These are phyloP conservation scores for Bassia scoparia DNA, from an alignment of 148 eudicot genomes.

Conservation along the genomic window DNA sequence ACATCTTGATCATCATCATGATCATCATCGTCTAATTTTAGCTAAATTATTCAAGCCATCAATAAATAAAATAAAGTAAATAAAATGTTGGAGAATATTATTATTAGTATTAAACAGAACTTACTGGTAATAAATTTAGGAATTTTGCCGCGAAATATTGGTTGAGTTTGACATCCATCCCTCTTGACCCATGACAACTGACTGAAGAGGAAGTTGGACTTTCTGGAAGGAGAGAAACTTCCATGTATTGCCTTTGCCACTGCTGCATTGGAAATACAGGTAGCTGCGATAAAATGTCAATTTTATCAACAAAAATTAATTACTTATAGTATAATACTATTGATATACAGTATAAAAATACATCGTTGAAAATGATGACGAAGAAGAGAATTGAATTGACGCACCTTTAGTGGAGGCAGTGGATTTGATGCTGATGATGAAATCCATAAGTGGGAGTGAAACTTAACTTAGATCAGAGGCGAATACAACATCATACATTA, in stretches of 20 bases:
- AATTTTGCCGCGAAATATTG: constrained; percentile 11
- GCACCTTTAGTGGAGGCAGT: constrained; percentile 17
- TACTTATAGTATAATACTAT: too few relatives aligned
- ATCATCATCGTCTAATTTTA: too few relatives aligned
- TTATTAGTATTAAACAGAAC: too few relatives aligned
- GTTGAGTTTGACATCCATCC: constrained; percentile 11
- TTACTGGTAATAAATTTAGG: constrained; percentile 22
- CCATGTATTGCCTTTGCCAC: too few relatives aligned
- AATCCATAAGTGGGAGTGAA: constrained; percentile 17
- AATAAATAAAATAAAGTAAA: not conserved
- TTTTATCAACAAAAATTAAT: not conserved
- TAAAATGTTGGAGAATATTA: not conserved
- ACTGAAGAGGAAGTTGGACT: not conserved
- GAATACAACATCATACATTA: not conserved
- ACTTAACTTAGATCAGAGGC: not conserved
- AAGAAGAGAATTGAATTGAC: not conserved
- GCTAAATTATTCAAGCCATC: too few relatives aligned
- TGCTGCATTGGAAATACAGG: constrained; percentile 18
- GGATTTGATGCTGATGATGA: constrained; percentile 15
- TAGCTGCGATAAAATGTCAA: constrained; percentile 3
- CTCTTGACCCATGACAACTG: constrained; percentile 24
- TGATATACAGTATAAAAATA: not conserved
- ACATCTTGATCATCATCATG: not conserved
- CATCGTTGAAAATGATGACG: not conserved
- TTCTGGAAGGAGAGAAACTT: not conserved